These are phyloP conservation scores for Cyanidiococcus yangmingshanensis DNA, from an alignment of 23 red algal genomes.

Conservation along the genomic window DNA sequence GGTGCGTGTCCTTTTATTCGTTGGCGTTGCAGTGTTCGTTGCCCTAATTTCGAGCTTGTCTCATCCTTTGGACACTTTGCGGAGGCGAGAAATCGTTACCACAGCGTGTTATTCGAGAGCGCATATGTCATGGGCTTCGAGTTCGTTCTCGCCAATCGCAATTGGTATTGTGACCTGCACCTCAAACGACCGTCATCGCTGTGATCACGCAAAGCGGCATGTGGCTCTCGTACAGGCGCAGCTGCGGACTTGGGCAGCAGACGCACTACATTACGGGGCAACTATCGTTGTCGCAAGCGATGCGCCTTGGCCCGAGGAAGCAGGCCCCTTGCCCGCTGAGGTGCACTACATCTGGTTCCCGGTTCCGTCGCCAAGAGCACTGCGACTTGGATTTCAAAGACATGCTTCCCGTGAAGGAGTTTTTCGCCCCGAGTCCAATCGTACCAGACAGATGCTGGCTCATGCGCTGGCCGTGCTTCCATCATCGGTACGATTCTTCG, in stretches of 20 bases:
- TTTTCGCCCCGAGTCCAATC: constrained; percentile 13
- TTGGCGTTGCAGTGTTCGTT: no score
- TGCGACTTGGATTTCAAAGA: background rate
- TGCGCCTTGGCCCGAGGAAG: background rate
- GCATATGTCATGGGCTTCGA: no score
- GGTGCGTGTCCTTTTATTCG: no score
- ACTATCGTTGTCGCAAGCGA: background rate
- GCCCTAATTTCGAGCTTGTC: no score
- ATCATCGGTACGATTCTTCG: background rate
- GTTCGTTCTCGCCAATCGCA: no score
- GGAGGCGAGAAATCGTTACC: no score
- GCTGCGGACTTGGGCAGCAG: background rate
- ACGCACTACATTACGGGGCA: background rate
- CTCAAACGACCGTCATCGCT: background rate
- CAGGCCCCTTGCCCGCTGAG: background rate
- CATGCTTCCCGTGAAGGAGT: background rate
- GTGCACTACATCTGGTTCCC: background rate
- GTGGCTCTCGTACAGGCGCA: background rate
- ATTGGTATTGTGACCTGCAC: constrained; percentile 5
- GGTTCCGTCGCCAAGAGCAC: background rate
- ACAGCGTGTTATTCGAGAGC: no score
- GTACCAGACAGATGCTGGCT: background rate
- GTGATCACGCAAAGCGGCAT: background rate
- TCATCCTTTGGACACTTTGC: no score
- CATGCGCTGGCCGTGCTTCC: background rate